Percentiles rank a stretch among this genome's conserved stretches.
Evolutionary conservation across 441 rosid species (phyloP).

Genomic region (Arabidopsis lyrata): DNA sequence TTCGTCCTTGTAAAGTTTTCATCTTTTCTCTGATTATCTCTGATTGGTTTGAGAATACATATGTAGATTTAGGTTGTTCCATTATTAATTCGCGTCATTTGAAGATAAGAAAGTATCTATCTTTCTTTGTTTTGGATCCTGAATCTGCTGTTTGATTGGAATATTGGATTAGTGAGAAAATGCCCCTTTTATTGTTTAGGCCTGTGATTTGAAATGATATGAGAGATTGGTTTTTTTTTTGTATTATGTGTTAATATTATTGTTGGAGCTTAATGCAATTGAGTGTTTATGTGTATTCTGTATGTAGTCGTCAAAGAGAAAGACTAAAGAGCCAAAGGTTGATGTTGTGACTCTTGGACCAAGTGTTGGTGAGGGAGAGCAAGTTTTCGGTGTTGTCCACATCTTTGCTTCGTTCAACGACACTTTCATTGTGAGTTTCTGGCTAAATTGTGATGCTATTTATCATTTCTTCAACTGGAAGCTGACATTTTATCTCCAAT

Average conservation of each 20-base stretch:
- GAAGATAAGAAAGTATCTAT: background rate
- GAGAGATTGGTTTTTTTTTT: background rate
- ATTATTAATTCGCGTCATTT: background rate
- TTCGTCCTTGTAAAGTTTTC: background rate
- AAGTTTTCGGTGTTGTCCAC: constrained; percentile 75
- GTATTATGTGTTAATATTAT: background rate
- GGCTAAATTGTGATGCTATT: background rate
- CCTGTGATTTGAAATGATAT: background rate
- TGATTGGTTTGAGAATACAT: background rate
- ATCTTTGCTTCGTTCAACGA: constrained; percentile 77
- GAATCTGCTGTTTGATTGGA: background rate
- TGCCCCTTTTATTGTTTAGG: background rate
- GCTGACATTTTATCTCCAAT: constrained; percentile 9
- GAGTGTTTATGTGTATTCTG: background rate
- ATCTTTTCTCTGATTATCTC: background rate
- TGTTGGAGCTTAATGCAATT: background rate
- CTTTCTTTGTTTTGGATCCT: background rate
- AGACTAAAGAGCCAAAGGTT: constrained; percentile 72
- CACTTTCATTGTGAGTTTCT: constrained; percentile 65
- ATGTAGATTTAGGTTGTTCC: background rate
- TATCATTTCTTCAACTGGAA: background rate
- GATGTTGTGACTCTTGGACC: constrained; percentile 76
- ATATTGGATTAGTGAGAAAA: background rate
- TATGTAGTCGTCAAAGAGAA: constrained; percentile 56
- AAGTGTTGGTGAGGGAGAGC: constrained; percentile 71